phyloP scores from a whole-genome alignment of 495 filamentous ascomycete genomes.

The Viridothelium virens region DNA sequence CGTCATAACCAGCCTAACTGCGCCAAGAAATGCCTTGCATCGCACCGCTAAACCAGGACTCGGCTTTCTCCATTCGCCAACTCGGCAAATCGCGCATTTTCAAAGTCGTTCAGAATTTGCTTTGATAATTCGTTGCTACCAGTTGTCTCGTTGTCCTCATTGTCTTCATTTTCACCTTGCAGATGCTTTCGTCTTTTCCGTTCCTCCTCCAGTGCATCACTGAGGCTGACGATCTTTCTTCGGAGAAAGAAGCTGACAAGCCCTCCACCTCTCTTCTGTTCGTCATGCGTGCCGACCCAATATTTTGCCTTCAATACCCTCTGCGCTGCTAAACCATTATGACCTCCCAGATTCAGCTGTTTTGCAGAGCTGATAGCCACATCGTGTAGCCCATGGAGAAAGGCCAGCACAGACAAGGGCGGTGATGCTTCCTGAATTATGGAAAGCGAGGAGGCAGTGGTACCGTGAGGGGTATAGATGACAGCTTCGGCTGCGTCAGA shows the following conservation, averaged over 20 bases:
- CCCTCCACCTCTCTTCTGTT: conserved; percentile 47
- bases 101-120: conserved; percentile 21
- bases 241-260: conserved; percentile 43
- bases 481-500: conserved; percentile 38
- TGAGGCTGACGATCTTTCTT: conserved; percentile 38
- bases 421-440: conserved; percentile 35
- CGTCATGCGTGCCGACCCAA: conserved; percentile 54
- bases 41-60: conserved; percentile 30
- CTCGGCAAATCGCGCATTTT: conserved; percentile 35
- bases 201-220: conserved; percentile 41
- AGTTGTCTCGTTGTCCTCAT: background rate
- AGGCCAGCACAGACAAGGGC: conserved; percentile 40
- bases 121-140: conserved; percentile 19
- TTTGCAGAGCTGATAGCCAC: conserved; percentile 38
- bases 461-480: conserved; percentile 54
- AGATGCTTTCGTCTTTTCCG: conserved; percentile 23
- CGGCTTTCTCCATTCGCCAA: conserved; percentile 41
- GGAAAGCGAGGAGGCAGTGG: conserved; percentile 34
- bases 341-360: conserved; percentile 49
- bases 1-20: background rate
- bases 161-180: conserved; percentile 13
- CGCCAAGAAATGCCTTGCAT: background rate
- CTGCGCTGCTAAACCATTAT: conserved; percentile 46
- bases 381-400: conserved; percentile 51
- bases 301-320: conserved; percentile 43